phyloP scores from a whole-genome alignment of 352 stramenopile species.

The Phytophthora fragariae region DNA sequence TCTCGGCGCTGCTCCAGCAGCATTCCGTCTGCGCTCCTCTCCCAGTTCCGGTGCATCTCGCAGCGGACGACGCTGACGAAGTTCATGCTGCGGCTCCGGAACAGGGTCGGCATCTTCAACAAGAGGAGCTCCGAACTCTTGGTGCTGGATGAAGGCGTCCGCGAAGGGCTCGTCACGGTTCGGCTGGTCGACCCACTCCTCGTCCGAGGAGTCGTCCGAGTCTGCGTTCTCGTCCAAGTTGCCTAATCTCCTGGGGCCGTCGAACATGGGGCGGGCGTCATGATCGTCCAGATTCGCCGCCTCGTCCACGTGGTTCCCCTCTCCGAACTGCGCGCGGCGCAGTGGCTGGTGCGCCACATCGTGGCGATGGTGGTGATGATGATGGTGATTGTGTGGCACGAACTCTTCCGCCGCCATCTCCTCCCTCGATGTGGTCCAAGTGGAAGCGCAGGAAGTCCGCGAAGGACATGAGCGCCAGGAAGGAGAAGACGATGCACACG shows the following conservation, averaged over 20 bases:
- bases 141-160: conserved; percentile 55
- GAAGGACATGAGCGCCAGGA: conserved; percentile 96
- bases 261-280: conserved; percentile 38
- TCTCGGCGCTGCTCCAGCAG: conserved; percentile 36
- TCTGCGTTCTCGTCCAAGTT: conserved; percentile 53
- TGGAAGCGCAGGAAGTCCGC: conserved; percentile 94
- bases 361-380: conserved; percentile 35
- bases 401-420: conserved; percentile 48
- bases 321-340: conserved; percentile 32
- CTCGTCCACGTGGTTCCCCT: conserved; percentile 23
- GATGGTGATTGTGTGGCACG: conserved; percentile 16
- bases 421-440: conserved; percentile 87
- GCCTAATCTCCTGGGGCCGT: conserved; percentile 43
- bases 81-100: conserved; percentile 41
- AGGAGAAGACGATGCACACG: conserved; percentile 94
- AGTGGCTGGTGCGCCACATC: conserved; percentile 16
- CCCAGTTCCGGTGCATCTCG: conserved; percentile 24
- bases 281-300: conserved; percentile 28
- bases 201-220: conserved; percentile 60
- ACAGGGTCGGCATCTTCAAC: conserved; percentile 31
- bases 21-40: conserved; percentile 26
- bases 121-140: conserved; percentile 32
- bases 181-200: conserved; percentile 42
- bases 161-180: conserved; percentile 48
- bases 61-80: conserved; percentile 49